Percentiles rank a stretch among this genome's conserved stretches.
Conservation (phyloP, 352 stramenopile genomes). For the Globisporangium nunn region DNA sequence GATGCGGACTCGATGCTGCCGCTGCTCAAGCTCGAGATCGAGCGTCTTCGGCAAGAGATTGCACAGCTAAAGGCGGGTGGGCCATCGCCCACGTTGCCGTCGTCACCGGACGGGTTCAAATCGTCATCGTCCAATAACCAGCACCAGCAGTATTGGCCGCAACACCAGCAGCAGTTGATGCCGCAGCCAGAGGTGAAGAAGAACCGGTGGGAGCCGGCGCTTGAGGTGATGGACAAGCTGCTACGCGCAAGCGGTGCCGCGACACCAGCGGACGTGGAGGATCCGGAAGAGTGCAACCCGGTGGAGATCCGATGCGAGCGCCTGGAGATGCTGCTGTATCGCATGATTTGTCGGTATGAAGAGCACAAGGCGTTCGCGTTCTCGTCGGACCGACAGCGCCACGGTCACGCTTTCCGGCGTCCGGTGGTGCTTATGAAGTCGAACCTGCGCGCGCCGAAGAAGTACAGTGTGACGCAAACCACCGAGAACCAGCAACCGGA, state of each 20-base stretch:
- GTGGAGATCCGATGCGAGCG: constrained; percentile 56
- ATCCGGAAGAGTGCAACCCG: constrained; percentile 27
- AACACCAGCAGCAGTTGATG: constrained; percentile 10
- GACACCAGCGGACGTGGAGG: constrained; percentile 26
- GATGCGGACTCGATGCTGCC: constrained; percentile 72
- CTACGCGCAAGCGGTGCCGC: constrained; percentile 50
- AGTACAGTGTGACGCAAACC: constrained; percentile 26
- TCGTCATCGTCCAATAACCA: constrained; percentile 4
- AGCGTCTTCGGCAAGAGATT: constrained; percentile 60
- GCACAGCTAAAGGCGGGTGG: constrained; percentile 17
- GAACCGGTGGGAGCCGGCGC: constrained; percentile 70
- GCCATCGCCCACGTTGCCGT: neutral
- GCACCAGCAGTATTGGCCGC: constrained; percentile 4
- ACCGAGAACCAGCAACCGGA: constrained; percentile 31
- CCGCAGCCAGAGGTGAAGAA: constrained; percentile 27
- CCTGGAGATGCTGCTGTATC: constrained; percentile 78
- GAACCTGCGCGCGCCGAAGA: constrained; percentile 42
- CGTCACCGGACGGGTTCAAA: constrained; percentile 5
- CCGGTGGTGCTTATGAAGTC: constrained; percentile 19
- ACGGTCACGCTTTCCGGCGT: constrained; percentile 9
- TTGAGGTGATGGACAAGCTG: constrained; percentile 78
- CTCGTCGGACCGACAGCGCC: constrained; percentile 27
- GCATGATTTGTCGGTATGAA: constrained; percentile 83
- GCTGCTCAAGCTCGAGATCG: constrained; percentile 69
- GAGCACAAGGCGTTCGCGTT: constrained; percentile 74